A percentile compares a stretch with the other conserved stretches of the same genome.
Conservation (phyloP, 2,329 filamentous ascomycete genomes). For the Aspergillus glaucus region DNA sequence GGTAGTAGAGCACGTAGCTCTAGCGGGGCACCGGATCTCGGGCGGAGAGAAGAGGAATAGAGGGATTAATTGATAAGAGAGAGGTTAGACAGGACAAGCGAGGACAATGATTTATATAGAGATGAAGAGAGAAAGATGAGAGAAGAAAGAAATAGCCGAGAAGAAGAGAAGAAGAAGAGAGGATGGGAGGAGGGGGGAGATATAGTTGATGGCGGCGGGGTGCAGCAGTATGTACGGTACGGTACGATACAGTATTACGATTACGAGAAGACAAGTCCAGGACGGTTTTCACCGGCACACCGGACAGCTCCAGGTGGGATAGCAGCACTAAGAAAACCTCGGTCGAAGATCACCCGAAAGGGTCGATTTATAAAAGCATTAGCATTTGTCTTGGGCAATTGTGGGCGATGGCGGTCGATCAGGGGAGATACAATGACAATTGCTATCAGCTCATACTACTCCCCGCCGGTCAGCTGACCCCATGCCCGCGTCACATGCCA, state of each 20-base stretch:
- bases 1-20: too few relatives aligned
- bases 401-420: too few relatives aligned
- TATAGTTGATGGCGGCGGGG: slow-evolving; percentile 1
- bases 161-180: background rate
- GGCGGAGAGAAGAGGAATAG: background rate
- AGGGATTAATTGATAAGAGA: background rate
- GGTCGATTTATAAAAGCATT: too few relatives aligned
- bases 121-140: background rate
- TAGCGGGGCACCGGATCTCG: too few relatives aligned
- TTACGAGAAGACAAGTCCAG: too few relatives aligned
- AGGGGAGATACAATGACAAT: too few relatives aligned
- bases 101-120: background rate
- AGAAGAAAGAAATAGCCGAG: background rate
- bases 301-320: slow-evolving; percentile 4
- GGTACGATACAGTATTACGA: slow-evolving; percentile 6
- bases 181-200: background rate
- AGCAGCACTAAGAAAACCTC: background rate
- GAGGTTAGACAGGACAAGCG: background rate
- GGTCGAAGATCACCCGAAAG: background rate
- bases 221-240: background rate
- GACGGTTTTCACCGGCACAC: slow-evolving; percentile 20
- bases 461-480: too few relatives aligned
- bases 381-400: too few relatives aligned
- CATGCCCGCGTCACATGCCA: too few relatives aligned
- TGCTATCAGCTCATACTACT: too few relatives aligned